Percentiles rank a stretch among this genome's conserved stretches.
phyloP scores from a whole-genome alignment of 2,329 filamentous ascomycete genomes.

The Penicillium occitanis region DNA sequence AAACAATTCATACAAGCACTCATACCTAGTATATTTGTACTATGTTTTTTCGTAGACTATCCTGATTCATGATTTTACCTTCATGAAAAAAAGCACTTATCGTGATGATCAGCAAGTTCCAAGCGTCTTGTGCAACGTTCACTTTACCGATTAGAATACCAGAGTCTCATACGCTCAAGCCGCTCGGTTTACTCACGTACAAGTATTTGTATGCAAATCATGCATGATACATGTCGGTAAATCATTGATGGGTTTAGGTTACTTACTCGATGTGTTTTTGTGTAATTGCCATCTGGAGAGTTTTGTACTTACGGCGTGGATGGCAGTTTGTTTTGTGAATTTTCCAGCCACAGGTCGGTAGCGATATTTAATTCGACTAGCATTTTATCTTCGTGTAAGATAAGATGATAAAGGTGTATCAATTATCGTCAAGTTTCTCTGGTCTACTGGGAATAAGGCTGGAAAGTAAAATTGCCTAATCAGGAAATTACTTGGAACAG shows the following conservation, averaged over 20 bases:
- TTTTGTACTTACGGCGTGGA: too few species aligned
- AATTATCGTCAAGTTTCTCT: too few species aligned
- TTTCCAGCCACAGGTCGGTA: too few species aligned
- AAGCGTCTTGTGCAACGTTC: neutral
- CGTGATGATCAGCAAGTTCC: neutral
- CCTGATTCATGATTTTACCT: neutral
- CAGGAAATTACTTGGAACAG: slow-evolving; percentile 2
- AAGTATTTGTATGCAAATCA: neutral
- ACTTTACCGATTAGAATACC: neutral
- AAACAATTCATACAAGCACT: too few species aligned
- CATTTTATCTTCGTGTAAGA: too few species aligned
- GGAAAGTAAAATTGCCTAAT: neutral
- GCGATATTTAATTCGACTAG: too few species aligned
- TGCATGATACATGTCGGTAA: neutral
- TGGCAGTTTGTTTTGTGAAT: too few species aligned
- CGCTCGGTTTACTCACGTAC: neutral
- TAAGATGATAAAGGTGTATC: too few species aligned
- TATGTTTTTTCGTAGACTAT: neutral
- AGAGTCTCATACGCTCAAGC: neutral
- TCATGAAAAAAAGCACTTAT: neutral
- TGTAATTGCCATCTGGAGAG: too few species aligned
- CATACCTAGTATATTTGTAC: neutral
- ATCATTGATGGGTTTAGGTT: neutral
- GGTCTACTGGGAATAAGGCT: neutral
- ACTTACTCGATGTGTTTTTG: neutral